Base-by-base conservation (phyloP, 305 asterid genomes). In the Rubia balearica region DNA sequence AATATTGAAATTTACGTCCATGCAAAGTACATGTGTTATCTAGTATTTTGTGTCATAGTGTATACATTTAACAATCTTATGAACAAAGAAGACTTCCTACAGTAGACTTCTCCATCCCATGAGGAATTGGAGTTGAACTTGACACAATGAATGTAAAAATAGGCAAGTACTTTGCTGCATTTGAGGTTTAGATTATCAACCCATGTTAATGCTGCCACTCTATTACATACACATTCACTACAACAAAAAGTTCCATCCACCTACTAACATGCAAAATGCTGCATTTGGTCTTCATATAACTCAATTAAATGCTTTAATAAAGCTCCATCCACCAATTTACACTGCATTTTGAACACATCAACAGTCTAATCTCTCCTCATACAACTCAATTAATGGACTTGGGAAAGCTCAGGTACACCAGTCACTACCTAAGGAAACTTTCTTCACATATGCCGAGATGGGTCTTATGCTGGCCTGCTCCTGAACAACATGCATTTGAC, bases 391-490 rank as follows among this genome's bases (percentile, higher is more conserved):
- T 24, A 24, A 24, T 24, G 0, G 27, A 24, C 27, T 24, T 24
- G 1, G 27, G 27, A 24, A 24, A 24, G 27, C 70, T 63, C 27
- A 24, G 27, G 1, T 24, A 24, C 27, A 24, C 55, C 13, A 22
- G 11, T n/a, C 71, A 64, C 56, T 61, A 74, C 24, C 43, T 65
- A 11, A 77, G 75, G 56, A 77, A 73, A 61, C 60, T 1, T 36
- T 41, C 43, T 70, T 90, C 85, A 90, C 56, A 87, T 73, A 82
- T 90, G 96, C 68, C 97, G 83, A 36, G 85, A 70, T 33, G 90
- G 80, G 64, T 89, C 96, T 83, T 79, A 87, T 89, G 55, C 71
- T 84, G 22, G 91, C 81, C 71, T 91, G 96, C 17, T 91, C 97
- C 95, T 90, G 85, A 19, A 77, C 41, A 59, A 36, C 45, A 27